Evolutionary conservation across 805 yeast genomes (phyloP), one percentile per base, ranked within the genome.

Genomic region (Dipodascopsis tothii): DNA sequence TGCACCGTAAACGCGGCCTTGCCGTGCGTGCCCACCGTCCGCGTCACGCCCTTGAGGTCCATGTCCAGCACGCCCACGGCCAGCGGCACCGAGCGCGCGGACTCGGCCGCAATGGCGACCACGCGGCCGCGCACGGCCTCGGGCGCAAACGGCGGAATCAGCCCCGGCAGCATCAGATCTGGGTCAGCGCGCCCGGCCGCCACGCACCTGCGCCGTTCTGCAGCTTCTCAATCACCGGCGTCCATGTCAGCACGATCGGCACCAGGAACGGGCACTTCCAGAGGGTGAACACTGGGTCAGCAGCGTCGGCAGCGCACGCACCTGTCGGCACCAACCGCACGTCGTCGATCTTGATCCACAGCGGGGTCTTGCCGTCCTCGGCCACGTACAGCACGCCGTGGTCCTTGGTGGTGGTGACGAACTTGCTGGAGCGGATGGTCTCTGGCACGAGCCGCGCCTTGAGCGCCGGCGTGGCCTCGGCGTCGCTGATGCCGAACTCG

Each of bases 1-100:
- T 86, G 95, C n/a, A 77, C 54, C 3, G 86, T 66, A 38, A 73
- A 70, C 0, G 88, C 94, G 0, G 92, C 95, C 23, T 82, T 76
- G 9, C 97, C 98, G 14, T 72, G 71, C 14, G 73, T 67, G 0
- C 86, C 87, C 39, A 41, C 67, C 57, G 33, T 65, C 16, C 50
- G 27, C 14, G 46, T 62, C 39, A 67, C 63, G 2, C 63, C 60
- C 2, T 65, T 60, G 51, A 84, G 51, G 54, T 80, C 72, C 52
- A 72, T 45, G 33, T 64, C 53, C 48, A 83, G 76, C 7, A 70
- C 59, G 2, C 96, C 96, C 21, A 88, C 74, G 0, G 94, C 95
- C 57, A 75, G 70, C 0, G 78, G 71, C 7, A 81, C 80, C 1
- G 72, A 60, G 0, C 94, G 94, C 19, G 69, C 59, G 14, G 72